Evolutionary conservation across 2,329 filamentous ascomycete species (phyloP).

Genomic region (Aureobasidium leucospermi): DNA sequence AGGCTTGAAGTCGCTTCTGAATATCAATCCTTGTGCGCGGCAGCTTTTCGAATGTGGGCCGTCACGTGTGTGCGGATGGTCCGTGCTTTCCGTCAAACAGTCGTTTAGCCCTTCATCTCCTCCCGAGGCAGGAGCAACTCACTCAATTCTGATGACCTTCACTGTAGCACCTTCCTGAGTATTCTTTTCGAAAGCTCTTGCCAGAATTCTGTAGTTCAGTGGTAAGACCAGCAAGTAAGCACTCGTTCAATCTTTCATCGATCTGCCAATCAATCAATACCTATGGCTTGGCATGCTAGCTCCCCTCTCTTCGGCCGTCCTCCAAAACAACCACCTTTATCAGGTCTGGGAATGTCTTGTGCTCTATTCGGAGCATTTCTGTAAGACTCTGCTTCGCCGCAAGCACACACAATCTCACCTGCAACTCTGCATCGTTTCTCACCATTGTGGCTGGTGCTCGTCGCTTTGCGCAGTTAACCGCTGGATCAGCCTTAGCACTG

Average conservation of each 20-base stretch:
- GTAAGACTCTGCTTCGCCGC: background rate
- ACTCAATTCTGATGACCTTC: background rate
- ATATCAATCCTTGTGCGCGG: conserved; percentile 10
- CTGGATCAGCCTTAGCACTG: conserved; percentile 9
- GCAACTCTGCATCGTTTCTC: background rate
- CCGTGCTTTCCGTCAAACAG: background rate
- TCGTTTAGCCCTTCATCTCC: background rate
- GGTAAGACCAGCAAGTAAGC: background rate
- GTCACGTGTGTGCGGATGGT: conserved; percentile 8
- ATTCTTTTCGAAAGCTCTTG: background rate
- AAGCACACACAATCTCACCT: background rate
- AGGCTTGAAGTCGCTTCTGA: background rate
- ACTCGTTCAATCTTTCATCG: background rate
- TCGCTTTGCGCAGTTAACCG: background rate
- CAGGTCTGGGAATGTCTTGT: background rate
- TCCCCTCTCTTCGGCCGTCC: background rate
- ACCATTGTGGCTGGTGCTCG: conserved; percentile 4
- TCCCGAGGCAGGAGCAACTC: background rate
- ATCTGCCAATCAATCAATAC: background rate
- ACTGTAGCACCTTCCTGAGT: background rate
- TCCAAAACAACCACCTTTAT: background rate
- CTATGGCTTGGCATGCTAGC: conserved; percentile 4
- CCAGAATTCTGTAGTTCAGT: background rate
- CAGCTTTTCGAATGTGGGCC: conserved; percentile 3
- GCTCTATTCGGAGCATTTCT: background rate